Conservation (phyloP, 768 basidiomycete species). For the Astraeus odoratus region DNA sequence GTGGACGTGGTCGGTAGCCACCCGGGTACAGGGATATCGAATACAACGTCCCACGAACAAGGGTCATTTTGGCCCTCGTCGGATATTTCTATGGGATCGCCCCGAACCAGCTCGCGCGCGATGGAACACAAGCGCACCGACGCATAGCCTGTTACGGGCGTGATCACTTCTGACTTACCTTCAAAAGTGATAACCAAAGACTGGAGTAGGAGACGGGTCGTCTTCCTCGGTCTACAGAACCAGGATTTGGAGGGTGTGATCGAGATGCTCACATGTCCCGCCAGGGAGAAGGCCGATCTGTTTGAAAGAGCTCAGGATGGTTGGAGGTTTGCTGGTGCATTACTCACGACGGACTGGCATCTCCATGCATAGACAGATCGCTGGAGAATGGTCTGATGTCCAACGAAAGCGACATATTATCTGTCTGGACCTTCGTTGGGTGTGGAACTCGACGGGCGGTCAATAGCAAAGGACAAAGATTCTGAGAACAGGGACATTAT, state of each 20-base stretch:
- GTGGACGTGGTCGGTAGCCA: slow-evolving; percentile 70
- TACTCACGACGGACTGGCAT: slow-evolving; percentile 56
- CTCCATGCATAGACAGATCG: slow-evolving; percentile 64
- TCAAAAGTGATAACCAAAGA: slow-evolving; percentile 77
- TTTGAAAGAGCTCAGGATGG: slow-evolving; percentile 2
- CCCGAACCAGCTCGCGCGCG: slow-evolving; percentile 48
- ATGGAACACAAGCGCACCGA: slow-evolving; percentile 61
- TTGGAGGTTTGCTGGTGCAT: slow-evolving; percentile 2
- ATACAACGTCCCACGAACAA: slow-evolving; percentile 68
- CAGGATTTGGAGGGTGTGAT: slow-evolving; percentile 51
- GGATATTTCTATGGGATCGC: slow-evolving; percentile 50
- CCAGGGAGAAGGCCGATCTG: slow-evolving; percentile 83
- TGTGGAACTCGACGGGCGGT: too few species aligned
- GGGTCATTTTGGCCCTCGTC: slow-evolving; percentile 62
- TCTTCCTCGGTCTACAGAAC: slow-evolving; percentile 43
- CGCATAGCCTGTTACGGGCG: slow-evolving; percentile 58
- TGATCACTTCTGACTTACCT: slow-evolving; percentile 74
- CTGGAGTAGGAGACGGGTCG: slow-evolving; percentile 50
- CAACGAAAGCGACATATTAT: slow-evolving; percentile 61
- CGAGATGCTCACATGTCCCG: slow-evolving; percentile 69
- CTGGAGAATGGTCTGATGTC: slow-evolving; percentile 53
- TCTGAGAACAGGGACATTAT: too few species aligned
- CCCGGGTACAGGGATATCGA: slow-evolving; percentile 80
- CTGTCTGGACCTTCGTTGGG: too few species aligned
- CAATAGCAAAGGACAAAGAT: too few species aligned